phyloP scores from a whole-genome alignment of 2,329 filamentous ascomycete genomes.

The Bertia moriformis region DNA sequence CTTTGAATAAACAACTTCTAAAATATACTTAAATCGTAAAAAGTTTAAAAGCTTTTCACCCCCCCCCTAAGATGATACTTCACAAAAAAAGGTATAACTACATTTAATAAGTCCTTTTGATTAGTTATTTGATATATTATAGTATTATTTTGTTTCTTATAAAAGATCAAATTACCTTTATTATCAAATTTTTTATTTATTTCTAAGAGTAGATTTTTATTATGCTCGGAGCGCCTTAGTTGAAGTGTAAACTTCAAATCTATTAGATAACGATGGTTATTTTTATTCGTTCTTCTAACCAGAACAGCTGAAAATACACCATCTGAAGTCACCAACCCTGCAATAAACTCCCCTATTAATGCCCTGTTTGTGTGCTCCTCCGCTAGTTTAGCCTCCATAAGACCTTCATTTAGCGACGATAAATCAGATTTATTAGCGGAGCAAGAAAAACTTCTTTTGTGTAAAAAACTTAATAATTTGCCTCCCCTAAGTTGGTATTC shows the following conservation, averaged over 20 bases:
- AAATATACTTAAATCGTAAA: constrained; percentile 1
- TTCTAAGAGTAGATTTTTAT: constrained; percentile 1
- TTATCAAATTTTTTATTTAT: neutral
- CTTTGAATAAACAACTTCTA: neutral
- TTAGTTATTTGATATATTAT: constrained; percentile 1
- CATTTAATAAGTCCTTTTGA: neutral
- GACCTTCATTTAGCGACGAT: constrained; percentile 1
- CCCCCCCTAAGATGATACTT: neutral
- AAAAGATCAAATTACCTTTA: neutral
- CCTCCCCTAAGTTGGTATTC: neutral
- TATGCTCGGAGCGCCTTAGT: neutral
- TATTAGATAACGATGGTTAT: neutral
- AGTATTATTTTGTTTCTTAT: neutral
- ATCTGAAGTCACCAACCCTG: neutral
- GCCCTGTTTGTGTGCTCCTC: neutral
- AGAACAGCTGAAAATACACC: constrained; percentile 1
- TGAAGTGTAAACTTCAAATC: neutral
- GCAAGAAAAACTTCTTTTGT: neutral
- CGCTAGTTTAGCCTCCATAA: constrained; percentile 1
- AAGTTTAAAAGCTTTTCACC: neutral
- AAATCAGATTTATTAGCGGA: neutral
- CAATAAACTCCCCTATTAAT: constrained; percentile 1
- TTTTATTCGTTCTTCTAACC: constrained; percentile 1
- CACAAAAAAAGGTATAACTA: neutral
- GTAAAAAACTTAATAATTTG: neutral